Evolutionary conservation across 2,329 filamentous ascomycete species (phyloP), one percentile per base, ranked within the genome.

Genomic region (Scortechinia acanthostroma): DNA sequence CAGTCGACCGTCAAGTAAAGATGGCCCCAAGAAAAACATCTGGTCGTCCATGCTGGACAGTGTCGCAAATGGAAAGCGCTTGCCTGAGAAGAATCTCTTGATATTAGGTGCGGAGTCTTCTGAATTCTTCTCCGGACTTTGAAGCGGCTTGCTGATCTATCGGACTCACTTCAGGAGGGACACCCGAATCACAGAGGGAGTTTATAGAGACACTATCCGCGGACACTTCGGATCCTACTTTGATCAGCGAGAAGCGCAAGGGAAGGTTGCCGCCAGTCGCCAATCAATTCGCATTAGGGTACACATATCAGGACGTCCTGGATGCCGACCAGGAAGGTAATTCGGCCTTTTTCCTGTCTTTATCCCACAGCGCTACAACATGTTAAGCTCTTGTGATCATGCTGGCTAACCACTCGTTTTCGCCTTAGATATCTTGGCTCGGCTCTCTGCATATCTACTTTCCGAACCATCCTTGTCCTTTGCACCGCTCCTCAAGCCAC

Each of bases 1-100:
- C 20, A 65, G 60, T 48, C 73, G 73, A 48, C 70, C 71, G 47
- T 77, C 79, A 43, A 67, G 67, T 55, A 75, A 74, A 52, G 76
- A 78, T 67, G 76, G 71, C 64, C 83, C 84, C 51, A 91, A 88
- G 69, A 88, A 88, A 66, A 88, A 95, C 60, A 83, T 96, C 65
- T 96, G 91, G 91, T 91, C 86, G 49, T 90, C 88, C 40, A 88
- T 96, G 86, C 75, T 96, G 53, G 88, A 94, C 64, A 84, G 80
- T 45, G 91, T 93, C 54, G 89, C 91, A 55, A 95, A 87, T 65
- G 89, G 88, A 53, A 94, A 93, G 71, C 79, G 86, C 54, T 70
- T 96, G 56, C 88, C 90, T 4, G 89, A 95, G 67, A 96, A 95
- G 76, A 94, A 91, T 61, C 68, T 96, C 50, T 68, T 96, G 35